Evolutionary conservation across 345 rosid species (phyloP).

Genomic region (Turnera subulata): DNA sequence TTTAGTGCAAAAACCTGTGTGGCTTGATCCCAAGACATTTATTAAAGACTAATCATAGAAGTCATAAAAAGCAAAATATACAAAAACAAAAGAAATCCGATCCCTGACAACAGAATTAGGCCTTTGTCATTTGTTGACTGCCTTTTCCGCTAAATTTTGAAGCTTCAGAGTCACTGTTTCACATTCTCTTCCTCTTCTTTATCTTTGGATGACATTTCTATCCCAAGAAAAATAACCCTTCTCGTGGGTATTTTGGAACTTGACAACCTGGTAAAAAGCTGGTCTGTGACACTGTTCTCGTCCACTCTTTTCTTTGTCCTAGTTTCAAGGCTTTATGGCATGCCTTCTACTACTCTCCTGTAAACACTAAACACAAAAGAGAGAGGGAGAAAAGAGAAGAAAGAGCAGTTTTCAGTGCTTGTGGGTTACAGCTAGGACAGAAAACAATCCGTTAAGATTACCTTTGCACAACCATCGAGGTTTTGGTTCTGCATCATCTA

Average conservation of each 20-base stretch:
- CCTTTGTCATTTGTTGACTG: conserved; percentile 35
- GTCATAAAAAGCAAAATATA: conserved; percentile 40
- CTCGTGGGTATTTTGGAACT: too few species aligned
- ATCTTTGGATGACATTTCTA: too few species aligned
- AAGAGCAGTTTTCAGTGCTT: background rate
- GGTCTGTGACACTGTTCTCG: too few species aligned
- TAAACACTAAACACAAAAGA: too few species aligned
- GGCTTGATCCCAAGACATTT: conserved; percentile 46
- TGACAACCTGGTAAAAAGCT: too few species aligned
- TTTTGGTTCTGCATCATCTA: conserved; percentile 23
- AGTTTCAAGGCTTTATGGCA: too few species aligned
- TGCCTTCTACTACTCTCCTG: too few species aligned
- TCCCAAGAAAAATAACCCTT: too few species aligned
- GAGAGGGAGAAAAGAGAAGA: too few species aligned
- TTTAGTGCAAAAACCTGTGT: conserved; percentile 30
- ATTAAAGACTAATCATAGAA: conserved; percentile 46
- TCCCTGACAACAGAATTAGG: conserved; percentile 30
- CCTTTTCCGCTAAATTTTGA: conserved; percentile 14
- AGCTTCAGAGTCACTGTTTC: too few species aligned
- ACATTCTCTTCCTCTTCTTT: too few species aligned
- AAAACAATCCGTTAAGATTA: conserved; percentile 25
- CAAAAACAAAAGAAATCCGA: background rate
- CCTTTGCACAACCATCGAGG: conserved; percentile 27
- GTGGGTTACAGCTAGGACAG: conserved; percentile 38
- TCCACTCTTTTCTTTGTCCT: too few species aligned